Conservation (phyloP, 805 yeast genomes). For the Monosporozyma servazzii region DNA sequence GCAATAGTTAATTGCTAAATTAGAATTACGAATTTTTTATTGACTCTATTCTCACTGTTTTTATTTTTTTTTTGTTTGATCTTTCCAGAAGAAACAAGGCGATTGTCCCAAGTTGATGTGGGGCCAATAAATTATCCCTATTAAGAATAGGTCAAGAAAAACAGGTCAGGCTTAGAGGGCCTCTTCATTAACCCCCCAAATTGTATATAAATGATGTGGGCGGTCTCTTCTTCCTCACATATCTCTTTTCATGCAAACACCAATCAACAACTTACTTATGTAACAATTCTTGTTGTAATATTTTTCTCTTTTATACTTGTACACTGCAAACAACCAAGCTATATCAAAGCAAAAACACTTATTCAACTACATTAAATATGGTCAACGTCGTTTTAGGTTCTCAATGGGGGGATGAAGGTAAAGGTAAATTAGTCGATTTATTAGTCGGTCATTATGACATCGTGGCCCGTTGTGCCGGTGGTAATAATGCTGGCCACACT, state of each 20-base stretch:
- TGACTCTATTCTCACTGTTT: no score
- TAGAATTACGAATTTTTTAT: no score
- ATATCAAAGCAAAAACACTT: background rate
- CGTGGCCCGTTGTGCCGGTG: constrained; percentile 97
- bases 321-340: no score
- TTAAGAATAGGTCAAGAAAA: no score
- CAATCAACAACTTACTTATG: background rate
- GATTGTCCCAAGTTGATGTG: background rate
- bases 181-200: background rate
- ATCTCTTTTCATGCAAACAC: background rate
- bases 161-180: no score
- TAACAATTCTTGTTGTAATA: background rate
- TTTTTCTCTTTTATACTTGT: background rate
- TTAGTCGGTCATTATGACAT: constrained; percentile 92
- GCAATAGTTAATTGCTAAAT: no score
- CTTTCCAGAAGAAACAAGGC: no score
- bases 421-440: constrained; percentile 92
- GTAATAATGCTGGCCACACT: constrained; percentile 99
- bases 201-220: background rate
- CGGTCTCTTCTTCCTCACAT: background rate
- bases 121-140: background rate
- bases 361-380: constrained; percentile 19
- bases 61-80: no score
- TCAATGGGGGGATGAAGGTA: constrained; percentile 99
- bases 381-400: constrained; percentile 84